Evolutionary conservation across 2,329 filamentous ascomycete species (phyloP).

Genomic region (Diaporthe sp.): DNA sequence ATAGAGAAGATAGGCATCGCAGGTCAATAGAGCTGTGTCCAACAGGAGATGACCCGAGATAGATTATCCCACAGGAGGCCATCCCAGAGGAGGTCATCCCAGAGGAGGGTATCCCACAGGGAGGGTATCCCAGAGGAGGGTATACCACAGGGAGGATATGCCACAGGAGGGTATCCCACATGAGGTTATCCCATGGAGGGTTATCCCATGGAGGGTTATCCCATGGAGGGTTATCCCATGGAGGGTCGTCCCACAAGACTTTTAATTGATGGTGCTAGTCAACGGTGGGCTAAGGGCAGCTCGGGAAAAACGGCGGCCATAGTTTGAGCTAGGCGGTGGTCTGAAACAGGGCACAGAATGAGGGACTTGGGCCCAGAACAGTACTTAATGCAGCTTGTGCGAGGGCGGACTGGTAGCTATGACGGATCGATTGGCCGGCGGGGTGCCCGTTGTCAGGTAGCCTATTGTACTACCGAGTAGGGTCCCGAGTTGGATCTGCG

Average conservation of each 20-base stretch:
- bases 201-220: no score
- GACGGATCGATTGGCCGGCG: not conserved
- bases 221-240: no score
- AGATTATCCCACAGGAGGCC: not conserved
- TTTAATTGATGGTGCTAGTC: not conserved
- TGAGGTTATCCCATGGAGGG: not conserved
- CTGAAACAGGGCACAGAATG: not conserved
- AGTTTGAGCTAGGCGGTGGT: not conserved
- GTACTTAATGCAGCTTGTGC: not conserved
- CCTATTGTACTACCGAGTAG: not conserved
- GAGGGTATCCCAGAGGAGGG: not conserved
- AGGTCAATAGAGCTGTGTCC: no score
- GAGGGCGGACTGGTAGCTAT: not conserved
- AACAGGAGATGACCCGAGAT: no score
- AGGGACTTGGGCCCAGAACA: not conserved
- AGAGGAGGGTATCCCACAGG: no score
- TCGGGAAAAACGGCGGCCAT: not conserved
- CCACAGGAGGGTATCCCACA: no score
- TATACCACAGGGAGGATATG: no score
- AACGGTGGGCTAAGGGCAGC: not conserved
- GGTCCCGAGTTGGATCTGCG: not conserved
- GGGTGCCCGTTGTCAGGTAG: not conserved
- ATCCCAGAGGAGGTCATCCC: not conserved
- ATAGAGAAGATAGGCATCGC: no score
- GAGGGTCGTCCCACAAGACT: no score